Percentiles rank a stretch among this genome's conserved stretches.
These are phyloP conservation scores for Umbelopsis sp. DNA, from an alignment of 192 early-diverging fungal genomes.

Conservation along the genomic window DNA sequence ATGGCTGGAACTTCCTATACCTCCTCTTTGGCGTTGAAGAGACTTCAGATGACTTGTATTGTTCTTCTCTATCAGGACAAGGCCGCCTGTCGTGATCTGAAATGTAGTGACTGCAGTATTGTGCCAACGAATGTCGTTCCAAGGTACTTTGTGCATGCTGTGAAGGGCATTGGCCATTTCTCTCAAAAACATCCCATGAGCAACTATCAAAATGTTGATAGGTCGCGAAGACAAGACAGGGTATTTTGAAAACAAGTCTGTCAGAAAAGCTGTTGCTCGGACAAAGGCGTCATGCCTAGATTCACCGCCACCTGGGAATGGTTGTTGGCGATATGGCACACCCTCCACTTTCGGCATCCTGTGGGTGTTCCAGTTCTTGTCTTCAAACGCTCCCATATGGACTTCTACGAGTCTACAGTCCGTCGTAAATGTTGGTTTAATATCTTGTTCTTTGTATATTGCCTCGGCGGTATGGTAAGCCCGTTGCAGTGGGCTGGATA, in stretches of 20 bases:
- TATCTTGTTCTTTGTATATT: background rate
- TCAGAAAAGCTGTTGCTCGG: background rate
- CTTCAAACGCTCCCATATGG: slow-evolving; percentile 4
- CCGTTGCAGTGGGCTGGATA: background rate
- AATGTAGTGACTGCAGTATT: slow-evolving; percentile 6
- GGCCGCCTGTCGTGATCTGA: background rate
- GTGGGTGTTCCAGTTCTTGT: background rate
- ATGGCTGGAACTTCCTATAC: slow-evolving; percentile 1
- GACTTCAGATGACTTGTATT: background rate
- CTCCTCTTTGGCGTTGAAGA: background rate
- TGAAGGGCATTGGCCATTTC: background rate
- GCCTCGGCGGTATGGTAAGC: background rate
- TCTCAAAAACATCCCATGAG: background rate
- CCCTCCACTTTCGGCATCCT: background rate
- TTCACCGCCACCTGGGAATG: background rate
- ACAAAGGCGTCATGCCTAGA: slow-evolving; percentile 1
- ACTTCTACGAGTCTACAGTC: slow-evolving; percentile 3
- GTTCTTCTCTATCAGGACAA: background rate
- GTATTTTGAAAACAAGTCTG: background rate
- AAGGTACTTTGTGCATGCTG: background rate
- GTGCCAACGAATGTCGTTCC: slow-evolving; percentile 2
- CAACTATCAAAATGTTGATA: background rate
- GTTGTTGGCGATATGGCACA: background rate
- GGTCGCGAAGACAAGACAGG: background rate
- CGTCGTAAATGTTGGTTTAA: background rate